phyloP scores from a whole-genome alignment of 2,329 filamentous ascomycete genomes.

The Hypoxylon sp. region DNA sequence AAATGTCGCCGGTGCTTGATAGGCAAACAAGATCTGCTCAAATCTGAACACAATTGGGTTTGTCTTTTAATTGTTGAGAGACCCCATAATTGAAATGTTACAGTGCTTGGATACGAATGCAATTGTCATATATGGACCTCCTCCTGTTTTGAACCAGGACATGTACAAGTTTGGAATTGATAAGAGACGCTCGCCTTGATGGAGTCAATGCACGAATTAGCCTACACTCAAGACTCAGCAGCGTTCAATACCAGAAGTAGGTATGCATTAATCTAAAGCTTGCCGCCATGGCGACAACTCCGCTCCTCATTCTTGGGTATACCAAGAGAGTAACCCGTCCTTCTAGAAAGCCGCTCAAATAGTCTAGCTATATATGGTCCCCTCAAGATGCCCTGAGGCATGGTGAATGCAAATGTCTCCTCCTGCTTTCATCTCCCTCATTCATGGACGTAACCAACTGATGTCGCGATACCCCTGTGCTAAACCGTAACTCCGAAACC shows the following conservation, averaged over 20 bases:
- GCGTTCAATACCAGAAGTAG: not conserved
- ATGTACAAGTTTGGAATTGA: no score
- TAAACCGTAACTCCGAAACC: slow-evolving; percentile 16
- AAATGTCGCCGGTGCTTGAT: not conserved
- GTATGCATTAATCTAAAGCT: not conserved
- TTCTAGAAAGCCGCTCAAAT: not conserved
- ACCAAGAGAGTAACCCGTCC: slow-evolving; percentile 2
- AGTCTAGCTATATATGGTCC: slow-evolving; percentile 6
- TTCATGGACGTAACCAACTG: slow-evolving; percentile 22
- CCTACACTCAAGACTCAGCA: not conserved
- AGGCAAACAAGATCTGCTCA: not conserved
- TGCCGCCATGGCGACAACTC: not conserved
- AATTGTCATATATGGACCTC: not conserved
- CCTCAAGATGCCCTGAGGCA: not conserved
- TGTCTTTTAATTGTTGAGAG: not conserved
- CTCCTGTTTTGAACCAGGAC: no score
- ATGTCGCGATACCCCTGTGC: slow-evolving; percentile 12
- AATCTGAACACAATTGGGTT: not conserved
- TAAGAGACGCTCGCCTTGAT: no score
- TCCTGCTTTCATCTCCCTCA: not conserved
- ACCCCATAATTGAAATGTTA: no score
- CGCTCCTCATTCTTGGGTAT: slow-evolving; percentile 9
- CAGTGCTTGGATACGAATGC: no score
- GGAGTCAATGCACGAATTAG: no score
- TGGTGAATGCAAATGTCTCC: slow-evolving; percentile 20